A percentile compares a stretch with the other conserved stretches of the same genome.
These are phyloP conservation scores for Colletotrichum liriopes DNA, from an alignment of 2,329 filamentous ascomycete genomes.

Conservation along the genomic window DNA sequence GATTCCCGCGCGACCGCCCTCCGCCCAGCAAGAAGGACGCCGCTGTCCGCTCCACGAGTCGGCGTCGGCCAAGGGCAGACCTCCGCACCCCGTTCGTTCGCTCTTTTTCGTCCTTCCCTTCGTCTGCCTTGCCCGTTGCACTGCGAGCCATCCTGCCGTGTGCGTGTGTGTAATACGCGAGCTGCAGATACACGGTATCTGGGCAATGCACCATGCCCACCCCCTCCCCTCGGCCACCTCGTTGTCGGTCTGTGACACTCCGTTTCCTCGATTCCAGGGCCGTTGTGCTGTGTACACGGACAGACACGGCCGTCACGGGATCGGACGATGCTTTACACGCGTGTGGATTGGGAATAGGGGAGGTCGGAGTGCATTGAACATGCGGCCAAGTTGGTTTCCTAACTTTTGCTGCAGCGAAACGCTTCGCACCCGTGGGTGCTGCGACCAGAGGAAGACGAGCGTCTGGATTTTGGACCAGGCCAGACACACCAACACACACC, in stretches of 20 bases:
- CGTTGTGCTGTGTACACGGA: slow-evolving; percentile 17
- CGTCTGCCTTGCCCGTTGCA: neutral
- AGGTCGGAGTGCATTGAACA: slow-evolving; percentile 14
- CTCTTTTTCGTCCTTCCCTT: neutral
- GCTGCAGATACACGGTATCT: slow-evolving; percentile 28
- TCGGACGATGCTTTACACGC: slow-evolving; percentile 20
- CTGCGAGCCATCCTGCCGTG: slow-evolving; percentile 13
- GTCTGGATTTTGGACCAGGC: slow-evolving; percentile 8
- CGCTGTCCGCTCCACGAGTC: slow-evolving; percentile 13
- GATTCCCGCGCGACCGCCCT: slow-evolving; percentile 34
- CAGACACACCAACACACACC: neutral
- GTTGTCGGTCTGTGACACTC: slow-evolving; percentile 1
- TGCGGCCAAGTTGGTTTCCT: slow-evolving; percentile 15
- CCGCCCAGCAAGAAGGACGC: slow-evolving; percentile 18
- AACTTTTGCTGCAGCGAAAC: slow-evolving; percentile 30
- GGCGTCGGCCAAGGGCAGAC: slow-evolving; percentile 27
- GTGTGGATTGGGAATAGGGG: neutral
- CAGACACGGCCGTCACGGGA: slow-evolving; percentile 24
- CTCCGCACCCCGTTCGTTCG: slow-evolving; percentile 19
- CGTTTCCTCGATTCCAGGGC: neutral
- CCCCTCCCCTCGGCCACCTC: neutral
- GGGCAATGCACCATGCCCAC: slow-evolving; percentile 4
- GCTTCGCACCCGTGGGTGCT: slow-evolving; percentile 30
- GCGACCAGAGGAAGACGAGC: slow-evolving; percentile 15
- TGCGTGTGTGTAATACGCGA: slow-evolving; percentile 9